Percentiles rank a stretch among this genome's conserved stretches.
Evolutionary conservation across 2,329 filamentous ascomycete genomes (phyloP).

Genomic region (Calonectria naviculata): DNA sequence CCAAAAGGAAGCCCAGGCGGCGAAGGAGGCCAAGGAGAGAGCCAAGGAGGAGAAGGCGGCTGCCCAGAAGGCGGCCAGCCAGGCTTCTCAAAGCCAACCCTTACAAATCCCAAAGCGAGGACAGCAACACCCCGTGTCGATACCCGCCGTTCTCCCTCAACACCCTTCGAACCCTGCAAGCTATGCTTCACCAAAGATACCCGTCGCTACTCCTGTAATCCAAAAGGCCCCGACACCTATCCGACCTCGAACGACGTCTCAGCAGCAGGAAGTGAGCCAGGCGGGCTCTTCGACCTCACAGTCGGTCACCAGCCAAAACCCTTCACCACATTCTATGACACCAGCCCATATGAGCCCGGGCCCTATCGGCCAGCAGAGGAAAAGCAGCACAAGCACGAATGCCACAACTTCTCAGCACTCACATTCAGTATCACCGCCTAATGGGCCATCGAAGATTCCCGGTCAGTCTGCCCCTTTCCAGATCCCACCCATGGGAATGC

Average conservation of each 20-base stretch:
- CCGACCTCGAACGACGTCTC: constrained; percentile 80
- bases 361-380: constrained; percentile 71
- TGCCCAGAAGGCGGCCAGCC: constrained; percentile 50
- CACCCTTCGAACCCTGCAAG: constrained; percentile 67
- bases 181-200: constrained; percentile 82
- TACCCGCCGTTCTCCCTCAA: constrained; percentile 66
- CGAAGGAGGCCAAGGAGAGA: constrained; percentile 63
- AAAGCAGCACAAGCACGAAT: constrained; percentile 62
- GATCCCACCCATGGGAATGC: constrained; percentile 66
- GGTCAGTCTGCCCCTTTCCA: constrained; percentile 62
- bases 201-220: constrained; percentile 82
- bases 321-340: constrained; percentile 70
- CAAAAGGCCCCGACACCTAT: constrained; percentile 86
- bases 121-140: constrained; percentile 52
- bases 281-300: constrained; percentile 78
- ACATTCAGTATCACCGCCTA: constrained; percentile 69
- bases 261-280: constrained; percentile 80
- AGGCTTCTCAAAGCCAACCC: constrained; percentile 43
- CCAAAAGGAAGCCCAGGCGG: constrained; percentile 67
- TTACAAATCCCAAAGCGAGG: constrained; percentile 51
- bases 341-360: constrained; percentile 74
- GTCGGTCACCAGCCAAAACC: constrained; percentile 66
- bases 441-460: constrained; percentile 46
- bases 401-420: constrained; percentile 43
- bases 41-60: constrained; percentile 73